A percentile compares a stretch with the other conserved stretches of the same genome.
Evolutionary conservation across 257 asterid genomes (phyloP).

Genomic region (Rhazya stricta): DNA sequence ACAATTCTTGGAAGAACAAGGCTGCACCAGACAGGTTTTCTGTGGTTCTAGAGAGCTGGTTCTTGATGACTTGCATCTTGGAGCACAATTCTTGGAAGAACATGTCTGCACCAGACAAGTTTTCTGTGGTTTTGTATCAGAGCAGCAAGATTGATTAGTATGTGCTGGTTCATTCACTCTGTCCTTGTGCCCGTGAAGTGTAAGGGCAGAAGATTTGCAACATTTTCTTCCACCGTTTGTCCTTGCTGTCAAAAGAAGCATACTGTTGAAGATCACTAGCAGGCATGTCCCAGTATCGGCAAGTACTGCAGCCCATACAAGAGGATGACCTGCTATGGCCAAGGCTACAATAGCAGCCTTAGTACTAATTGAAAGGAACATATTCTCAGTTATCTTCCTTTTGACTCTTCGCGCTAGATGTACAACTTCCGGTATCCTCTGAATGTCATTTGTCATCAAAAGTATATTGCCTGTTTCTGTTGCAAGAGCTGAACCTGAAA

Average conservation of each 20-base stretch:
- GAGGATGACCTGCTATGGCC: slow-evolving; percentile 81
- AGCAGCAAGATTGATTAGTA: slow-evolving; percentile 20
- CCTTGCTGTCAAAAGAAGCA: slow-evolving; percentile 47
- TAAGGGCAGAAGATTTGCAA: slow-evolving; percentile 14
- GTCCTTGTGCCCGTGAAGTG: slow-evolving; percentile 9
- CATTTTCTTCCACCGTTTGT: slow-evolving; percentile 9
- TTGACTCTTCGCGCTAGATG: slow-evolving; percentile 44
- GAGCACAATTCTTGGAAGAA: slow-evolving; percentile 20
- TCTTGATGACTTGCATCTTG: slow-evolving; percentile 5
- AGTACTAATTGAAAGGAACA: slow-evolving; percentile 41
- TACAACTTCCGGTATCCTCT: slow-evolving; percentile 49
- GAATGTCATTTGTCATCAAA: slow-evolving; percentile 79
- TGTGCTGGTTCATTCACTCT: slow-evolving; percentile 3
- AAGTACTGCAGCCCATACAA: slow-evolving; percentile 87
- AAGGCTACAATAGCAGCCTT: slow-evolving; percentile 59
- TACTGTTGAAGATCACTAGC: slow-evolving; percentile 77
- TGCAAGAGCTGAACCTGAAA: slow-evolving; percentile 81
- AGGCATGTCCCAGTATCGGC: slow-evolving; percentile 77
- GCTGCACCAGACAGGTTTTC: slow-evolving; percentile 12
- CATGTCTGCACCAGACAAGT: slow-evolving; percentile 15
- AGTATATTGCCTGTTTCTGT: slow-evolving; percentile 66
- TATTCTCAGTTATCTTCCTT: slow-evolving; percentile 60
- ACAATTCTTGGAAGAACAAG: slow-evolving; percentile 23
- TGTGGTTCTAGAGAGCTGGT: slow-evolving; percentile 13
- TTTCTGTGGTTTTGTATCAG: slow-evolving; percentile 19